phyloP scores from a whole-genome alignment of 495 filamentous ascomycete species.

The Xylaria castorea region DNA sequence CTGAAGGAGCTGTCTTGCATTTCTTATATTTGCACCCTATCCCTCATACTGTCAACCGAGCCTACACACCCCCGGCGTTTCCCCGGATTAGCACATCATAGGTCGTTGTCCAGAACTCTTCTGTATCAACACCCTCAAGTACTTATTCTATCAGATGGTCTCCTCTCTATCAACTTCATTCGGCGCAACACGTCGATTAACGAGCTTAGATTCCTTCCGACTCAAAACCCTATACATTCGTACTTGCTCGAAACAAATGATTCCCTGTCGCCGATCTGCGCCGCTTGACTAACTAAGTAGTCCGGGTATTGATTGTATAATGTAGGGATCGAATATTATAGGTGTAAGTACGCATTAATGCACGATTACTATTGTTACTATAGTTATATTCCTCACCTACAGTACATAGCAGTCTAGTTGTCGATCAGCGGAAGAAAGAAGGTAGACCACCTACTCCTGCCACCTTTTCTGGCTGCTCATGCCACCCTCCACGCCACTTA shows the following conservation, averaged over 20 bases:
- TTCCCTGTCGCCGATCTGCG: neutral
- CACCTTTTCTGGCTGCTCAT: no score
- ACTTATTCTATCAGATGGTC: neutral
- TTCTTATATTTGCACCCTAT: slow-evolving; percentile 6
- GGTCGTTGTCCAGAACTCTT: neutral
- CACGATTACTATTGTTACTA: slow-evolving; percentile 4
- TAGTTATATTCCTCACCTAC: neutral
- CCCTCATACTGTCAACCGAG: slow-evolving; percentile 1
- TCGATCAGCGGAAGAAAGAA: neutral
- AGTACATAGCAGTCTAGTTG: neutral
- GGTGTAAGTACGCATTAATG: slow-evolving; percentile 2
- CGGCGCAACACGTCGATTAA: neutral
- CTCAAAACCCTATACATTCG: neutral
- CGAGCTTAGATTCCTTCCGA: neutral
- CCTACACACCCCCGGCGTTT: slow-evolving; percentile 9
- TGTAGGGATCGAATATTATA: neutral
- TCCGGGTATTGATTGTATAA: neutral
- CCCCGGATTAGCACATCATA: slow-evolving; percentile 13
- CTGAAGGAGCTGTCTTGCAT: neutral
- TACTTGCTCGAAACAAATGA: neutral
- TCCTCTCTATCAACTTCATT: neutral
- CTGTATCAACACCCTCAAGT: neutral
- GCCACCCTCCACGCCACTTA: no score
- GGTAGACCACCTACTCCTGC: no score
- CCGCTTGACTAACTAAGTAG: neutral